These are phyloP conservation scores for Alternaria conjuncta DNA, from an alignment of 2,329 filamentous ascomycete species.

Conservation along the genomic window DNA sequence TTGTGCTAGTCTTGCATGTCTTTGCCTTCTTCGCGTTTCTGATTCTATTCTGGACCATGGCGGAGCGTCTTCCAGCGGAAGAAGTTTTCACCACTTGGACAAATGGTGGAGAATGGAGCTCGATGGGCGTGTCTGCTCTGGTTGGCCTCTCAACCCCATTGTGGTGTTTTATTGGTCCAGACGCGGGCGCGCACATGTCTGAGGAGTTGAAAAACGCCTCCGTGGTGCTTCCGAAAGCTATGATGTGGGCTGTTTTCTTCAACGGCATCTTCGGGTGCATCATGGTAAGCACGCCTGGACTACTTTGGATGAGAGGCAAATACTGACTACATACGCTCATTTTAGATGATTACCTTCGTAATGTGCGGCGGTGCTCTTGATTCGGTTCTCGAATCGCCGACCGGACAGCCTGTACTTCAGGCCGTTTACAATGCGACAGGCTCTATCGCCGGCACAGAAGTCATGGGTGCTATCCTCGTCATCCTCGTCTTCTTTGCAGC, in stretches of 20 bases:
- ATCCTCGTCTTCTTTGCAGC: constrained; percentile 44
- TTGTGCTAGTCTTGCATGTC: constrained; percentile 56
- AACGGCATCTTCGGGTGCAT: constrained; percentile 48
- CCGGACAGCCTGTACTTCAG: constrained; percentile 28
- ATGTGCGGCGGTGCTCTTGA: constrained; percentile 44
- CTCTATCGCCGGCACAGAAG: constrained; percentile 26
- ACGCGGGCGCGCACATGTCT: constrained; percentile 47
- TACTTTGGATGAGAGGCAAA: neutral
- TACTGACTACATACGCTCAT: neutral
- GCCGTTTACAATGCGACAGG: constrained; percentile 35
- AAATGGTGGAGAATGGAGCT: constrained; percentile 53
- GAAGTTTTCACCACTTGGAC: constrained; percentile 55
- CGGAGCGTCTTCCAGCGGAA: constrained; percentile 42
- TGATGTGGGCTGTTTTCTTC: constrained; percentile 47
- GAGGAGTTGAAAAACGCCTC: constrained; percentile 44
- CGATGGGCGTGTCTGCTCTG: constrained; percentile 50
- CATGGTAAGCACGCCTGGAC: constrained; percentile 21
- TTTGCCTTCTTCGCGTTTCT: constrained; percentile 58
- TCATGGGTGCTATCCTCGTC: constrained; percentile 36
- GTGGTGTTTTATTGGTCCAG: constrained; percentile 45
- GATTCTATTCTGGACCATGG: constrained; percentile 39
- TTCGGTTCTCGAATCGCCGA: constrained; percentile 18
- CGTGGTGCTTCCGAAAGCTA: constrained; percentile 41
- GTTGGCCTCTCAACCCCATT: constrained; percentile 47
- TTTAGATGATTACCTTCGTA: constrained; percentile 33